These are phyloP conservation scores for Pseudogymnoascus sp. DNA, from an alignment of 2,329 filamentous ascomycete species.

Conservation along the genomic window DNA sequence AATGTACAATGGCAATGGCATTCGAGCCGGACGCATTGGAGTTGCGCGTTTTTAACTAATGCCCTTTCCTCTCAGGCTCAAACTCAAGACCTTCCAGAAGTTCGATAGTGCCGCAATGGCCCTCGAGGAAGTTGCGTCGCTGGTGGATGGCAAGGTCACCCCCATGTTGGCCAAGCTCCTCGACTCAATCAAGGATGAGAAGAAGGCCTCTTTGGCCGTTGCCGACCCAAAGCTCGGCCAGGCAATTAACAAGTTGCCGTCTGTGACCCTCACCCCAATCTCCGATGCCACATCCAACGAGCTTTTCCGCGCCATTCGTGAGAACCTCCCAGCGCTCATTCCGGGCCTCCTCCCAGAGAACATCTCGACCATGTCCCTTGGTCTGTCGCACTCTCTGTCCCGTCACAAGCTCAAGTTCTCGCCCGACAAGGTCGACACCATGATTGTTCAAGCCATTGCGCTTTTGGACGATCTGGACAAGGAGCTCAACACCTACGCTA, in stretches of 20 bases:
- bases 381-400: slow-evolving; percentile 93
- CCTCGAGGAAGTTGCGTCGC: slow-evolving; percentile 77
- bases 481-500: slow-evolving; percentile 96
- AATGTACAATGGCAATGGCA: slow-evolving; percentile 1
- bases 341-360: slow-evolving; percentile 79
- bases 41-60: neutral
- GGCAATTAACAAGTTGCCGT: slow-evolving; percentile 85
- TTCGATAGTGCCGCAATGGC: slow-evolving; percentile 90
- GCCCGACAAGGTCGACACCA: slow-evolving; percentile 96
- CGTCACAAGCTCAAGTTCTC: slow-evolving; percentile 98
- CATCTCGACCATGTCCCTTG: slow-evolving; percentile 88
- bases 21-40: neutral
- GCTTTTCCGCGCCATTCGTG: slow-evolving; percentile 87
- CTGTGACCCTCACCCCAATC: slow-evolving; percentile 75
- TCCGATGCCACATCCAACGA: slow-evolving; percentile 77
- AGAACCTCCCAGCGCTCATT: slow-evolving; percentile 82
- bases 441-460: slow-evolving; percentile 96
- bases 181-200: slow-evolving; percentile 89
- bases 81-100: slow-evolving; percentile 95
- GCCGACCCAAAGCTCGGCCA: slow-evolving; percentile 87
- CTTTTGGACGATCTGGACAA: slow-evolving; percentile 95
- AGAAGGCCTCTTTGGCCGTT: slow-evolving; percentile 90
- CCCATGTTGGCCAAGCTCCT: slow-evolving; percentile 75
- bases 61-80: slow-evolving; percentile 50
- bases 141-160: slow-evolving; percentile 92